Base-by-base conservation (phyloP, 768 basidiomycete species). In the Chalciporus pseudorubinellus region DNA sequence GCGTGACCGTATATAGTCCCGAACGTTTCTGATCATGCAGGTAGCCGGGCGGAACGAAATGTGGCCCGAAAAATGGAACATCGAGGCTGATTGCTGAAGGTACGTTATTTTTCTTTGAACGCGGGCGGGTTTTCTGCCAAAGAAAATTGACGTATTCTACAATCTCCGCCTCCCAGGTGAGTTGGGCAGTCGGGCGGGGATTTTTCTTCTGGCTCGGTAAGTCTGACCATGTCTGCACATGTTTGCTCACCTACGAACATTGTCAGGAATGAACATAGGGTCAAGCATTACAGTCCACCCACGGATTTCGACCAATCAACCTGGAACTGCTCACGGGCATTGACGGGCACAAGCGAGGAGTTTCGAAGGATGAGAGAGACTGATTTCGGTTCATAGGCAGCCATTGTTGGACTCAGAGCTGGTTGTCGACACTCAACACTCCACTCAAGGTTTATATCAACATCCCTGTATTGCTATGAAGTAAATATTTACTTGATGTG, bases 41-140 rank as follows among this genome's bases (percentile, higher is more conserved):
- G 54, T 22, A 54, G 24, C 48, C 58, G 58, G 58, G 63, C 16
- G 65, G 59, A 3, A 61, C 10, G 40, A 64, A 66, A 4, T 39
- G 50, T 4, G 65, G 65, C 8, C 65, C 59, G 6, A 59, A 48
- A 29, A 64, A 29, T 5, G 61, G 63, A 14, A 61, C 51, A 4
- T 42, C 28, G 12, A 29, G 29, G 12, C 29, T 29, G 29, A 29
- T 29, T 22, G n/a, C 5, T 18, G 21, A 36, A 56, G 52, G 24
- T 49, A 31, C n/a, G 3, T n/a, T 10, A 44, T 21, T 39, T 46
- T 52, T 59, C 6, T 48, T 48, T 10, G 29, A 29, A n/a, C 43
- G 34, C 4, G 38, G 24, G 22, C 45, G 31, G 9, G 55, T 56
- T 11, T 29, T 21, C 22, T 48, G 44, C 33, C 52, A 48, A 19